Evolutionary conservation across 2,329 filamentous ascomycete genomes (phyloP).

Genomic region (Lachnellula suecica): DNA sequence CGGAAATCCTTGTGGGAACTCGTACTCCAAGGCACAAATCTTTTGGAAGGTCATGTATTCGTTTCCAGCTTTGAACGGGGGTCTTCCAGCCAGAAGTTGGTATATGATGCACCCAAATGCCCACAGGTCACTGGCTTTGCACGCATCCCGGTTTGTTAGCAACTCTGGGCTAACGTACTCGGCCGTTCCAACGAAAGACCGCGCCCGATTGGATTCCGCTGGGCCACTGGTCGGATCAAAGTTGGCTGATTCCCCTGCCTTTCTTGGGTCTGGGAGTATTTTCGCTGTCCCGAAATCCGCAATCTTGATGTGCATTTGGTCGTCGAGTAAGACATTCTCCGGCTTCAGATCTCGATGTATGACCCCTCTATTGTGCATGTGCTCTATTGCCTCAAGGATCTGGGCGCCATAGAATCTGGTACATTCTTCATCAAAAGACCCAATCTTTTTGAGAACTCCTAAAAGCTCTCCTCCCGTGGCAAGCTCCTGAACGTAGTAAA

Average conservation of each 20-base stretch:
- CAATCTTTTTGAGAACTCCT: slow-evolving; percentile 89
- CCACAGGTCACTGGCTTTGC: slow-evolving; percentile 97
- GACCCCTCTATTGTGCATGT: slow-evolving; percentile 95
- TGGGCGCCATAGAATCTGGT: slow-evolving; percentile 92
- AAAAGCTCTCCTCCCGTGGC: slow-evolving; percentile 90
- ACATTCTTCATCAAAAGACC: slow-evolving; percentile 93
- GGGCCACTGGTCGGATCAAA: slow-evolving; percentile 38
- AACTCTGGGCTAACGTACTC: slow-evolving; percentile 98
- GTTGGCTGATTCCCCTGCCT: slow-evolving; percentile 27
- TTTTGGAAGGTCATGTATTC: slow-evolving; percentile 99
- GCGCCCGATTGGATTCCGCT: slow-evolving; percentile 70
- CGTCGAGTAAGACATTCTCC: slow-evolving; percentile 92
- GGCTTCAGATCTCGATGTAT: slow-evolving; percentile 97
- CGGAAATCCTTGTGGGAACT: slow-evolving; percentile 88
- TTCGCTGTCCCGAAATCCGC: slow-evolving; percentile 99
- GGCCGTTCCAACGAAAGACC: slow-evolving; percentile 95
- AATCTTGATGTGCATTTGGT: slow-evolving; percentile 97
- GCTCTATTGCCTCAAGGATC: slow-evolving; percentile 93
- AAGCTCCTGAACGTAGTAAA: slow-evolving; percentile 95
- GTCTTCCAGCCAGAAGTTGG: slow-evolving; percentile 90
- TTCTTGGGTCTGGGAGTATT: slow-evolving; percentile 64
- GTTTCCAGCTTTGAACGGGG: slow-evolving; percentile 93
- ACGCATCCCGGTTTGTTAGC: slow-evolving; percentile 94
- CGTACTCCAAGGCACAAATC: slow-evolving; percentile 91
- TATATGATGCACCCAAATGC: slow-evolving; percentile 98